Evolutionary conservation across 768 basidiomycete genomes (phyloP).

Genomic region (Tylopilus rubrobrunneus): DNA sequence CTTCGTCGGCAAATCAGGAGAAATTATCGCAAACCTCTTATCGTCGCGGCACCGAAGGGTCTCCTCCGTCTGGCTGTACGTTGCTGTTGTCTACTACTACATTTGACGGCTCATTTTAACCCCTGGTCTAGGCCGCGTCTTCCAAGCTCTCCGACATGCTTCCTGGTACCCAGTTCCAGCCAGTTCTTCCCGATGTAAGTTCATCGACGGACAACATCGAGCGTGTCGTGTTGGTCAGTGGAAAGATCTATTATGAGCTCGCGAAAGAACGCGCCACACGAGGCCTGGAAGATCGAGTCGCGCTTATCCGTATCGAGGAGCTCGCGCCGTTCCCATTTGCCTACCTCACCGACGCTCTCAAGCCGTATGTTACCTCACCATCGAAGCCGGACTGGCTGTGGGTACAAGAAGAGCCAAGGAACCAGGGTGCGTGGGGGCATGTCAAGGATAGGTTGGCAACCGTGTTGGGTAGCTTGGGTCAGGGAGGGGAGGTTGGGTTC

Average conservation of each 20-base stretch:
- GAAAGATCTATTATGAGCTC: slow-evolving; percentile 89
- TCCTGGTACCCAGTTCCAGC: slow-evolving; percentile 58
- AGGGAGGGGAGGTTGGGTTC: slow-evolving; percentile 45
- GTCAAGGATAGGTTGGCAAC: slow-evolving; percentile 52
- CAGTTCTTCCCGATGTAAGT: slow-evolving; percentile 55
- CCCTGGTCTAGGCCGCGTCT: slow-evolving; percentile 57
- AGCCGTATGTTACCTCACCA: slow-evolving; percentile 43
- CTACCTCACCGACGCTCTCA: slow-evolving; percentile 44
- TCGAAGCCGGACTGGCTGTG: slow-evolving; percentile 42
- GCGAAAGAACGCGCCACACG: slow-evolving; percentile 58
- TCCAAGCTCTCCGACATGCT: slow-evolving; percentile 62
- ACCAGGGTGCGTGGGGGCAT: slow-evolving; percentile 80
- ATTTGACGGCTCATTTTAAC: neutral
- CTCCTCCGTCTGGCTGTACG: slow-evolving; percentile 72
- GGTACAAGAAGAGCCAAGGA: slow-evolving; percentile 86
- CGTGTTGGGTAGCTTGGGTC: slow-evolving; percentile 40
- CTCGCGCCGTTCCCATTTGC: slow-evolving; percentile 84
- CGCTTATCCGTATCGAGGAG: slow-evolving; percentile 79
- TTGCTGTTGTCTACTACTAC: slow-evolving; percentile 4
- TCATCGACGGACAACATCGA: slow-evolving; percentile 38
- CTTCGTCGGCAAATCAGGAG: slow-evolving; percentile 81
- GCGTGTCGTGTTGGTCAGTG: slow-evolving; percentile 71
- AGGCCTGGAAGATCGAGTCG: slow-evolving; percentile 47
- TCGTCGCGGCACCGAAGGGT: slow-evolving; percentile 84
- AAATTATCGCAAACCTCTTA: slow-evolving; percentile 82